A percentile compares a stretch with the other conserved stretches of the same genome.
phyloP scores from a whole-genome alignment of 2,329 filamentous ascomycete species.

The Dissoconium aciculare region DNA sequence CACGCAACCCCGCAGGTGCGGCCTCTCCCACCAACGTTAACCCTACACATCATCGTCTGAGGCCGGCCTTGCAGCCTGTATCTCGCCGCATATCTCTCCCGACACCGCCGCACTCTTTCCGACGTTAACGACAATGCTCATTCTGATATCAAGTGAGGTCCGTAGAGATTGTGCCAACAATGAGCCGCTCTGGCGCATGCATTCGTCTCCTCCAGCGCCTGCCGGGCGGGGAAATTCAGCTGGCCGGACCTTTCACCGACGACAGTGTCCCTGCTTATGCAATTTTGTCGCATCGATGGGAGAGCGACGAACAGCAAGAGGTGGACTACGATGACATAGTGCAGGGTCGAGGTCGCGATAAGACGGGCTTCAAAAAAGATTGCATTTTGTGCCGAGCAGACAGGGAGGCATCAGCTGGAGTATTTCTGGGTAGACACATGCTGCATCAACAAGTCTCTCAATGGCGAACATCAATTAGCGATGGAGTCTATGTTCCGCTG shows the following conservation, averaged over 20 bases:
- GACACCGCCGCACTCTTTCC: no score
- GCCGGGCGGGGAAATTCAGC: background rate
- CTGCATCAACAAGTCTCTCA: constrained; percentile 10
- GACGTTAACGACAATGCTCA: no score
- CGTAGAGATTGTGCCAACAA: no score
- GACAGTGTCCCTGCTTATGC: constrained; percentile 3
- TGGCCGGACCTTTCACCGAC: background rate
- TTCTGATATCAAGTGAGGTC: no score
- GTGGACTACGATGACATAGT: constrained; percentile 4
- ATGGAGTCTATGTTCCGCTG: constrained; percentile 12
- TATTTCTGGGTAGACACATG: constrained; percentile 13
- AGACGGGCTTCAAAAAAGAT: constrained; percentile 3
- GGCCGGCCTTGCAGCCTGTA: no score
- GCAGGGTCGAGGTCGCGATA: background rate
- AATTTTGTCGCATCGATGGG: constrained; percentile 8
- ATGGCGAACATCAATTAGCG: constrained; percentile 5
- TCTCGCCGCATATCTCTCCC: no score
- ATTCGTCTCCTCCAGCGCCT: background rate
- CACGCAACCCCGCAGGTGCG: no score
- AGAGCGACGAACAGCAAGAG: constrained; percentile 3
- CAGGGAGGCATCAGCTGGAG: constrained; percentile 1
- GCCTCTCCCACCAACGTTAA: no score
- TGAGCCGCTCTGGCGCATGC: background rate
- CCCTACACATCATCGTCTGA: no score
- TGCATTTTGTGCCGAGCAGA: constrained; percentile 2